phyloP scores from a whole-genome alignment of 441 rosid genomes.

The Cnidoscolus chayamansa region DNA sequence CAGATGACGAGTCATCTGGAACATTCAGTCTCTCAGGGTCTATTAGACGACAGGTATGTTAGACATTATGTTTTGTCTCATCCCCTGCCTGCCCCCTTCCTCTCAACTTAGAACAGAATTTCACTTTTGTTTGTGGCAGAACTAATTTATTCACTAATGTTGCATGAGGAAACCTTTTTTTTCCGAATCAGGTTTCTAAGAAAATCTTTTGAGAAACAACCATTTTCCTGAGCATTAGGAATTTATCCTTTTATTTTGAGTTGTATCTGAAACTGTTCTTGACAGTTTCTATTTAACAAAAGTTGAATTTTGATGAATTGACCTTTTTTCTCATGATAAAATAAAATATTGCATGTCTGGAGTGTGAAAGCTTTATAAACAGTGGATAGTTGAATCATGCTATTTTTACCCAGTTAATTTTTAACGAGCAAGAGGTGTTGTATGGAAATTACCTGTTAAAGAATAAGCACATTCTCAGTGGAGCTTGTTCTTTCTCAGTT shows the following conservation, averaged over 20 bases:
- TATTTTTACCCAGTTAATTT: background rate
- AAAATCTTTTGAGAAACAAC: background rate
- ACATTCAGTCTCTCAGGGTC: conserved; percentile 90
- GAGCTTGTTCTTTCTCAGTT: background rate
- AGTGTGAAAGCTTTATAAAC: background rate
- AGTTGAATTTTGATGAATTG: background rate
- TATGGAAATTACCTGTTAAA: background rate
- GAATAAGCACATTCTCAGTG: too few relatives aligned
- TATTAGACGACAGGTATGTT: conserved; percentile 76
- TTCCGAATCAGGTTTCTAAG: background rate
- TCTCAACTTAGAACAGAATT: background rate
- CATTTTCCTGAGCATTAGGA: background rate
- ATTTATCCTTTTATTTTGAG: background rate
- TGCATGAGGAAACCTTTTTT: background rate
- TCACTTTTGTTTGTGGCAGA: background rate
- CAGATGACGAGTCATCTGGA: conserved; percentile 71
- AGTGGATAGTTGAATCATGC: background rate
- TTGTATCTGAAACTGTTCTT: background rate
- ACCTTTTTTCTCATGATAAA: background rate
- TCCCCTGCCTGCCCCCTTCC: background rate
- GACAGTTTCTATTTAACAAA: background rate
- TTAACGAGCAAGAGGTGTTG: background rate
- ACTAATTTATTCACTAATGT: background rate
- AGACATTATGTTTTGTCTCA: background rate
- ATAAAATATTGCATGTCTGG: background rate